Evolutionary conservation across 176 grass and related monocot species (phyloP), one percentile per base, ranked within the genome.

Genomic region (Carex scoparia): DNA sequence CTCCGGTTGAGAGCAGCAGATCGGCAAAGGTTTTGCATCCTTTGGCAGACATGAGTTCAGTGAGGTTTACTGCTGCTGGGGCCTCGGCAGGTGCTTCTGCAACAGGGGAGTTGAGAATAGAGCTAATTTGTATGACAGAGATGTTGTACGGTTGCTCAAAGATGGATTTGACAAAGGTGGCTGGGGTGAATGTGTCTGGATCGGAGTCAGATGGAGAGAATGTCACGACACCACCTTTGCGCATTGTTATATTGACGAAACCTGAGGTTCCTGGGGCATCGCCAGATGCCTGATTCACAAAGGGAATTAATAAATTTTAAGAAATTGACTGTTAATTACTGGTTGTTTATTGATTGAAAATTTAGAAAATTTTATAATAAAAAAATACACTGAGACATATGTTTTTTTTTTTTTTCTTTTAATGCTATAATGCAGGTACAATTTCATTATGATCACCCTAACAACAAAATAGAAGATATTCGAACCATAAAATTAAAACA

Each of bases 31-130:
- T 82, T 72, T 89, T 93, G 88, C 95, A 98, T 82, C 94, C 90
- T 86, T 94, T 98, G 85, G 83, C 86, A 42, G 93, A 87, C 79
- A 98, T 94, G 73, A 98, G 79, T 1, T 93, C 89, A 0, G 95
- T 94, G 79, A 98, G 85, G 68, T 98, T 98, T 40, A 92, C 80
- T 0, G 88, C 86, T 6, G 88, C 83, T 2, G 93, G 91, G 15
- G 95, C 79, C 3, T 91, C 74, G 7, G 90, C 88, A 0, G 85
- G 83, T 18, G 85, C 57, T 28, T 12, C 85, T 0, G 78, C 75
- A 7, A 65, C 35, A 0, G 80, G 77, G 37, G 76, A 88, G 72
- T 84, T 80, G 54, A 95, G 88, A 66, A 65, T 74, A 35, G 84
- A 84, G 40, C 16, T 91, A 57, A 96, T 87, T 59, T 93, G 87